Evolutionary conservation across 495 filamentous ascomycete species (phyloP).

Genomic region (Daldinia vernicosa): DNA sequence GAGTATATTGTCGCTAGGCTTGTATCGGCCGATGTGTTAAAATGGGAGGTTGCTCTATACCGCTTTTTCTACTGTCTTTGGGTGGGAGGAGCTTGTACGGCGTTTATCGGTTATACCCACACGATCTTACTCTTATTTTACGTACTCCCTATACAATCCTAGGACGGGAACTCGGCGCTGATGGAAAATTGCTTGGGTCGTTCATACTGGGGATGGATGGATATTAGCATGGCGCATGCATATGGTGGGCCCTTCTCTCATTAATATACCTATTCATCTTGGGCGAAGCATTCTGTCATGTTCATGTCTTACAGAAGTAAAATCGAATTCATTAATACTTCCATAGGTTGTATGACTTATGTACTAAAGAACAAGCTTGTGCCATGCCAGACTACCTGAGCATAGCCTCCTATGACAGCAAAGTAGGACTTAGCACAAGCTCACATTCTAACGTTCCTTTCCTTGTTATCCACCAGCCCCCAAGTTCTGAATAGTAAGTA

Average conservation of each 20-base stretch:
- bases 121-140: not conserved
- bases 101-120: constrained; percentile 20
- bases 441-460: not conserved
- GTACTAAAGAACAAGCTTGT: not conserved
- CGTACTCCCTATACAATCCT: not conserved
- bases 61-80: not conserved
- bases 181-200: not conserved
- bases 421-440: not conserved
- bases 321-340: not conserved
- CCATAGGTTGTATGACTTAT: not conserved
- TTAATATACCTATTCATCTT: constrained; percentile 14
- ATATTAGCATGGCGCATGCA: constrained; percentile 16
- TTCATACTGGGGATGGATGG: not conserved
- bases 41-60: not conserved
- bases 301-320: not conserved
- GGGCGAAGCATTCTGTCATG: not conserved
- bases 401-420: not conserved
- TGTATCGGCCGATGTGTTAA: not conserved
- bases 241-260: not conserved
- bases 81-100: constrained; percentile 7
- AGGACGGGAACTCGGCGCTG: not conserved
- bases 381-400: not conserved
- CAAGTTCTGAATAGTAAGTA: not conserved
- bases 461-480: not conserved
- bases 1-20: not conserved